Percentiles rank a stretch among this genome's conserved stretches.
Evolutionary conservation across 192 early-diverging fungal genomes (phyloP).

Genomic region (Glomus cerebriforme): DNA sequence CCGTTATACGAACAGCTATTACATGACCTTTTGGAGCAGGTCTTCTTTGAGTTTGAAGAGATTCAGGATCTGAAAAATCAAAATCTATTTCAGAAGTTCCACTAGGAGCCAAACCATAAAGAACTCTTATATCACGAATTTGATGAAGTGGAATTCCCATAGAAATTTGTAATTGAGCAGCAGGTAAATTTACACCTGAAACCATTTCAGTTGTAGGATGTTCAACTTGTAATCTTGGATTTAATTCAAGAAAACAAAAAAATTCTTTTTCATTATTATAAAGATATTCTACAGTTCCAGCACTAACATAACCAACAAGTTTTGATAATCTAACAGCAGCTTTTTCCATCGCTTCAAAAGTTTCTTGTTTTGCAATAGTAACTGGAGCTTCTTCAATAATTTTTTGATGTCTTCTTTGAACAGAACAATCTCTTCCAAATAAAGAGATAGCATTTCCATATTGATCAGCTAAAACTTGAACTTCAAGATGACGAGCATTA

Average conservation of each 20-base stretch:
- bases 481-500: slow-evolving; percentile 94
- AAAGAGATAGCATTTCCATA: slow-evolving; percentile 98
- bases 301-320: slow-evolving; percentile 92
- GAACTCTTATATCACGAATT: slow-evolving; percentile 93
- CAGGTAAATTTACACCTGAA: slow-evolving; percentile 96
- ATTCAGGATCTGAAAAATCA: slow-evolving; percentile 77
- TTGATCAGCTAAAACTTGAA: slow-evolving; percentile 93
- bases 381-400: slow-evolving; percentile 99
- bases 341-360: slow-evolving; percentile 90
- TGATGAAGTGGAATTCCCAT: slow-evolving; percentile 98
- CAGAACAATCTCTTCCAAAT: slow-evolving; percentile 98
- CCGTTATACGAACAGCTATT: slow-evolving; percentile 97
- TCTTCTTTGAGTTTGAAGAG: slow-evolving; percentile 84
- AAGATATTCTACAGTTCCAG: slow-evolving; percentile 97
- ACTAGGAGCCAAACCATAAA: slow-evolving; percentile 89
- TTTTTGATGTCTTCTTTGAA: slow-evolving; percentile 98
- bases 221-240: slow-evolving; percentile 98
- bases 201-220: slow-evolving; percentile 99
- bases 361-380: slow-evolving; percentile 75
- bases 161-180: slow-evolving; percentile 96
- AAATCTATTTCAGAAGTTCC: slow-evolving; percentile 92
- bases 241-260: slow-evolving; percentile 96
- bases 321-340: slow-evolving; percentile 94
- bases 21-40: slow-evolving; percentile 96
- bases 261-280: slow-evolving; percentile 85